Evolutionary conservation across 2,329 filamentous ascomycete genomes (phyloP), one percentile per base, ranked within the genome.

Genomic region (Aspergillus sp.): DNA sequence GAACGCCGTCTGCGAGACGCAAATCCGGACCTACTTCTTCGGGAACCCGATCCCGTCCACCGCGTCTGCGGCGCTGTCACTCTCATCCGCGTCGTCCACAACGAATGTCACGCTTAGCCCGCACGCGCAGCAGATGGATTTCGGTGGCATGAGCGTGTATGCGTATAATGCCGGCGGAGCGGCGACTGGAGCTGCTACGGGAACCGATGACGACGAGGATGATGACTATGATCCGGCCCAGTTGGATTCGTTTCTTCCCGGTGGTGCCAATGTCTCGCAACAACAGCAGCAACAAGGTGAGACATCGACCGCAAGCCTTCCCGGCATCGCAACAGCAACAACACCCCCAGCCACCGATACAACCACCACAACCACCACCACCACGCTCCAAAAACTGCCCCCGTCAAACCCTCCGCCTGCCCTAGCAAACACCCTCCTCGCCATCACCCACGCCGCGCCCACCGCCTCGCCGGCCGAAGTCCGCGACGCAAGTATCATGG

Each of bases 21-120:
- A 86, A 43, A 89, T 96, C 44, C 85, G 86, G 55, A 85, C 90
- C 57, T 98, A 98, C 68, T 98, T 98, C 72, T 98, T 96, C 63
- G 93, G 93, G 7, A 85, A 86, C 52, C 57, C 66, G 1, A 64
- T 67, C 7, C 63, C 70, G 2, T 66, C 68, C 7, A 67, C 65
- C 7, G 64, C 59, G 8, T 63, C 64, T 2, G 56, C 62, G 0
- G 63, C 64, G 1, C 58, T 65, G 38, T 65, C 64, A 1, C 51
- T 63, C 34, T 39, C 36, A 4, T 63, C 59, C 27, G 58, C 64
- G 7, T 63, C 66, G 0, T 62, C 64, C 4, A 61, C 64, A 5
- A 69, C 78, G 1, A 82, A 81, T 51, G 79, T 85, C 48, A 85
- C 87, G 0, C 73, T 98, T 2, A 93, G 86, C 41, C 93, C 93